Percentiles rank a stretch among this genome's conserved stretches.
Evolutionary conservation across 768 basidiomycete genomes (phyloP).

Genomic region (Porphyrellus cyaneotinctus): DNA sequence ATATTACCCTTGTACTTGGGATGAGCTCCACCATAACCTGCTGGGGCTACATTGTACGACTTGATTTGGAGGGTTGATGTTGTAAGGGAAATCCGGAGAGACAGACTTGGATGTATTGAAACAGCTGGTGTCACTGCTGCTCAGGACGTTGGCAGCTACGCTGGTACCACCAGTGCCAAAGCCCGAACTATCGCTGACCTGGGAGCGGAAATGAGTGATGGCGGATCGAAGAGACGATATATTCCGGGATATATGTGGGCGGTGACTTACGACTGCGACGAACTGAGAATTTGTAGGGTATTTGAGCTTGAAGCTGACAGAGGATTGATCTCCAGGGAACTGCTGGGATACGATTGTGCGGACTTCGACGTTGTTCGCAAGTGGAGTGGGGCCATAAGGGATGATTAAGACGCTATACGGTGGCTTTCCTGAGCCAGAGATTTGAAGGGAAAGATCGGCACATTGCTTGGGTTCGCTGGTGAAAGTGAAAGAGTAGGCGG

Average conservation of each 20-base stretch:
- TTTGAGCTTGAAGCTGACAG: slow-evolving; percentile 52
- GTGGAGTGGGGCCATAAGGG: slow-evolving; percentile 61
- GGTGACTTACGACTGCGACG: slow-evolving; percentile 65
- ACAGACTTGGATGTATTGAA: slow-evolving; percentile 50
- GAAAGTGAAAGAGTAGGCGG: slow-evolving; percentile 43
- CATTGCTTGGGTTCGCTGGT: slow-evolving; percentile 59
- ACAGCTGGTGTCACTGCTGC: slow-evolving; percentile 53
- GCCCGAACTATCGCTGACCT: slow-evolving; percentile 57
- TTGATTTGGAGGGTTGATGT: slow-evolving; percentile 56
- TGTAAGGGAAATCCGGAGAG: slow-evolving; percentile 53
- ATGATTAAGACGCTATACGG: slow-evolving; percentile 67
- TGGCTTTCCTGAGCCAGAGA: slow-evolving; percentile 58
- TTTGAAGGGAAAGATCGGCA: slow-evolving; percentile 52
- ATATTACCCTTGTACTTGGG: slow-evolving; percentile 50
- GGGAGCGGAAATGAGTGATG: not conserved
- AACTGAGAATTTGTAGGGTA: slow-evolving; percentile 70
- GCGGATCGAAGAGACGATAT: not conserved
- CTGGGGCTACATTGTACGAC: slow-evolving; percentile 61
- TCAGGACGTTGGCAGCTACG: slow-evolving; percentile 52
- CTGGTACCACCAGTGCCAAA: slow-evolving; percentile 78
- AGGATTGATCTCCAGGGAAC: slow-evolving; percentile 41
- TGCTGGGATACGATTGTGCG: slow-evolving; percentile 53
- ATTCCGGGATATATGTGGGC: not conserved
- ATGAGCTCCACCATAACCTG: slow-evolving; percentile 62
- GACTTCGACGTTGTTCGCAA: slow-evolving; percentile 59